Evolutionary conservation across 1,139 yeast species (phyloP), one percentile per base, ranked within the genome.

Genomic region (Yamadazyma diddensiae): DNA sequence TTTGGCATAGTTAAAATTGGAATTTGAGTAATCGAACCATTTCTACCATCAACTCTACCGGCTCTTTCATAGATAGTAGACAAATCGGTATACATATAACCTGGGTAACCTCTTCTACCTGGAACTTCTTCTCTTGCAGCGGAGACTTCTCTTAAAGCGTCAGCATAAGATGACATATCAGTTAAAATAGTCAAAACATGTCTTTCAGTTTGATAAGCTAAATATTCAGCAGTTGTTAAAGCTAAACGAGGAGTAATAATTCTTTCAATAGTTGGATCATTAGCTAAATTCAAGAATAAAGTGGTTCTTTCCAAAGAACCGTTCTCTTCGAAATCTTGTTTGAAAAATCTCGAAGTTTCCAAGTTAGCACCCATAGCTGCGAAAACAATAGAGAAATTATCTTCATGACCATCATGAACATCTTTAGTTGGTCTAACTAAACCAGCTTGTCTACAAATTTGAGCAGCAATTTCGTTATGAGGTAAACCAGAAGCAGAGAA

Each of bases 111-210:
- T 81, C 99, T 88, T 79, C 99, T 88, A 75, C 99, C 99, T 56
- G 99, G 99, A 30, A 92, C 99, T 71, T 92, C 99, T 71, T 92
- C 99, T 77, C 99, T 86, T 32, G 99, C 99, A 41, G 99, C 98
- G 40, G 97, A 88, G 34, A 92, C 98, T 72, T 92, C 99, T 80
- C 99, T 90, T 59, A 92, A 75, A 25, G 99, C 99, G 65, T 92
- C 99, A 24, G 99, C 99, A 62, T 92, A 92, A 12, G 98, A 92
- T 16, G 97, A 87, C 99, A 92, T 92, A 71, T 92, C 99, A 37
- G 99, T 94, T 58, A 92, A 77, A 55, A 92, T 92, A 37, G 97
- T 94, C 67, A 92, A 80, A 33, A 92, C 99, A 63, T 92, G 99
- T 70, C 97, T 88, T 67, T 92, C 99, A 23, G 99, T 92, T 70